Percentiles rank a stretch among this genome's conserved stretches.
phyloP scores from a whole-genome alignment of 2,329 filamentous ascomycete species.

The Ascochyta pisi region DNA sequence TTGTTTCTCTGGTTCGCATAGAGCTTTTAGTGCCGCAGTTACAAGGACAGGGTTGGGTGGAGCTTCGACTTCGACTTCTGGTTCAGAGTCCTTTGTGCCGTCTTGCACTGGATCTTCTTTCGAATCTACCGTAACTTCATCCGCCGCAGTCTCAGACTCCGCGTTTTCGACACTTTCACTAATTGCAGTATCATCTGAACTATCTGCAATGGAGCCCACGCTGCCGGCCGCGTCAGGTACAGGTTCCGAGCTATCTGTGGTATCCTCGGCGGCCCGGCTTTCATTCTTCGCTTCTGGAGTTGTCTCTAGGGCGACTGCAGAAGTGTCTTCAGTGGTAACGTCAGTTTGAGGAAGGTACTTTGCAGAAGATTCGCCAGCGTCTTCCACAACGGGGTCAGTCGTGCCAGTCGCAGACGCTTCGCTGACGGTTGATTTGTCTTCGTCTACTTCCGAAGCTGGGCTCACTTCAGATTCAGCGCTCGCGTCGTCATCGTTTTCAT shows the following conservation, averaged over 20 bases:
- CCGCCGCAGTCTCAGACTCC: background rate
- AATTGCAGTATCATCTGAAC: background rate
- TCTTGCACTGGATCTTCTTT: background rate
- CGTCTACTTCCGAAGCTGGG: background rate
- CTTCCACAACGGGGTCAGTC: background rate
- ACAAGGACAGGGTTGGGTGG: conserved; percentile 10
- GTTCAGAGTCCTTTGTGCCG: background rate
- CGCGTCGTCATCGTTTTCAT: background rate
- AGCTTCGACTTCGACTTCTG: conserved; percentile 4
- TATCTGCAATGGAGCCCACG: background rate
- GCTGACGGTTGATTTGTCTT: background rate
- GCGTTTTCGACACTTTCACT: background rate
- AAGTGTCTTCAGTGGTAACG: background rate
- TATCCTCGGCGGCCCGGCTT: background rate
- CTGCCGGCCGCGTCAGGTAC: background rate
- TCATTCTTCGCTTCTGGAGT: background rate
- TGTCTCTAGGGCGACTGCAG: background rate
- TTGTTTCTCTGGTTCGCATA: conserved; percentile 1
- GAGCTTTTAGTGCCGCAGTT: conserved; percentile 5
- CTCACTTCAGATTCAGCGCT: background rate
- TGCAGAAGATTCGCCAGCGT: background rate
- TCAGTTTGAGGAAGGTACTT: background rate
- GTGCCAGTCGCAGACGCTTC: background rate
- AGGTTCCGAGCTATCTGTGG: too few species aligned
- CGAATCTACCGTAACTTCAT: background rate